Evolutionary conservation across 306 rosid species (phyloP).

Genomic region (Sphenostylis stenocarpa): DNA sequence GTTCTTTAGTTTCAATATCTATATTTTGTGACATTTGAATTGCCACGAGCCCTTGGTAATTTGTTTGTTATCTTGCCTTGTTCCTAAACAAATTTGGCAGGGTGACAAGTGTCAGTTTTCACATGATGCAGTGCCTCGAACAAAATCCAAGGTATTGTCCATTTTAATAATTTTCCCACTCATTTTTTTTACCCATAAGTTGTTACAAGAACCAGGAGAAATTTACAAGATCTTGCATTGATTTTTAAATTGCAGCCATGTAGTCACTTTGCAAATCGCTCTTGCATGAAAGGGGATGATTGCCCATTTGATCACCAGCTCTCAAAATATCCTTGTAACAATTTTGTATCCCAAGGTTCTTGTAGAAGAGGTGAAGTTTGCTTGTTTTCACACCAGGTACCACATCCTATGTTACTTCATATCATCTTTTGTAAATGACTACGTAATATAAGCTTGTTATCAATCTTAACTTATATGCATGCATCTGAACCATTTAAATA

Average conservation of each 20-base stretch:
- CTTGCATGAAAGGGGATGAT: constrained; percentile 93
- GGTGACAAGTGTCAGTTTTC: constrained; percentile 87
- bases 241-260: constrained; percentile 73
- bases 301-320: constrained; percentile 89
- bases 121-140: constrained; percentile 68
- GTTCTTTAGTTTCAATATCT: constrained; percentile 11
- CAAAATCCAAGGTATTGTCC: constrained; percentile 67
- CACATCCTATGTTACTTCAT: constrained; percentile 5
- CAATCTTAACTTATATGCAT: neutral
- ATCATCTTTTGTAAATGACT: too few relatives aligned
- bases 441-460: neutral
- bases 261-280: constrained; percentile 57
- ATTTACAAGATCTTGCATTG: neutral
- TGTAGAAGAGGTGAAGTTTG: constrained; percentile 74
- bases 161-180: neutral
- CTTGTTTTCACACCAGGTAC: constrained; percentile 86
- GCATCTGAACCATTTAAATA: neutral
- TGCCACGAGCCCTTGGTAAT: neutral
- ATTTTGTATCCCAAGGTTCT: constrained; percentile 57
- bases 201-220: constrained; percentile 7
- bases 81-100: constrained; percentile 46
- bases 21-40: constrained; percentile 1
- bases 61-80: constrained; percentile 9
- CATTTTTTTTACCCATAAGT: neutral
- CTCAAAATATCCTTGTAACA: constrained; percentile 77